Percentiles rank a stretch among this genome's conserved stretches.
Evolutionary conservation across 805 yeast genomes (phyloP).

Genomic region (Priceomyces melissophilus): DNA sequence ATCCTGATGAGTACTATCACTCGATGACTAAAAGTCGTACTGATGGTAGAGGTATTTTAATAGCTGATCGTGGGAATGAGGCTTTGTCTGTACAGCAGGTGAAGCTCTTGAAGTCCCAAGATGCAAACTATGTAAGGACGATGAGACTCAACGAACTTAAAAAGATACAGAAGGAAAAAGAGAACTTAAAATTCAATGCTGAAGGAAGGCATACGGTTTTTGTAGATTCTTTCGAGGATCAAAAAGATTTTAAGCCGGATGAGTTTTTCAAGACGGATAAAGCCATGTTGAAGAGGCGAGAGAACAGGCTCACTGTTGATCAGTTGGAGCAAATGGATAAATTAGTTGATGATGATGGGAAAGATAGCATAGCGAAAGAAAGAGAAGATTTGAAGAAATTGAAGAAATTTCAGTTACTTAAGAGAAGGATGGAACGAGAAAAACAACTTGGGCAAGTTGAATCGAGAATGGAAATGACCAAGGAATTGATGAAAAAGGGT

Average conservation of each 20-base stretch:
- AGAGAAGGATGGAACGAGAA: constrained; percentile 67
- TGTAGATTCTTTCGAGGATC: constrained; percentile 61
- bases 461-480: constrained; percentile 68
- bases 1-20: constrained; percentile 96
- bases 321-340: constrained; percentile 50
- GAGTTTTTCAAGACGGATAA: constrained; percentile 68
- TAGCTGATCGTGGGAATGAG: constrained; percentile 63
- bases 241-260: constrained; percentile 60
- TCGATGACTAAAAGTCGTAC: constrained; percentile 76
- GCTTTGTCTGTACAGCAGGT: constrained; percentile 69
- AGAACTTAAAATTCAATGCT: constrained; percentile 49
- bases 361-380: constrained; percentile 29
- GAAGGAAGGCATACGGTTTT: constrained; percentile 80
- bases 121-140: constrained; percentile 78
- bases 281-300: constrained; percentile 56
- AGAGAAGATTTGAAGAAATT: constrained; percentile 51
- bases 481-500: constrained; percentile 89
- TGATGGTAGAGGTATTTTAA: constrained; percentile 64
- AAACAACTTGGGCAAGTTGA: constrained; percentile 65
- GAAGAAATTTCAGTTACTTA: constrained; percentile 56
- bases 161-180: constrained; percentile 57
- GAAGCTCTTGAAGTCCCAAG: constrained; percentile 84
- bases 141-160: constrained; percentile 65
- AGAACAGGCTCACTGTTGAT: constrained; percentile 62
- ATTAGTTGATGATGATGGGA: constrained; percentile 24